Evolutionary conservation across 2,329 filamentous ascomycete species (phyloP), one percentile per base, ranked within the genome.

Genomic region (Ophiostoma tasmaniense): DNA sequence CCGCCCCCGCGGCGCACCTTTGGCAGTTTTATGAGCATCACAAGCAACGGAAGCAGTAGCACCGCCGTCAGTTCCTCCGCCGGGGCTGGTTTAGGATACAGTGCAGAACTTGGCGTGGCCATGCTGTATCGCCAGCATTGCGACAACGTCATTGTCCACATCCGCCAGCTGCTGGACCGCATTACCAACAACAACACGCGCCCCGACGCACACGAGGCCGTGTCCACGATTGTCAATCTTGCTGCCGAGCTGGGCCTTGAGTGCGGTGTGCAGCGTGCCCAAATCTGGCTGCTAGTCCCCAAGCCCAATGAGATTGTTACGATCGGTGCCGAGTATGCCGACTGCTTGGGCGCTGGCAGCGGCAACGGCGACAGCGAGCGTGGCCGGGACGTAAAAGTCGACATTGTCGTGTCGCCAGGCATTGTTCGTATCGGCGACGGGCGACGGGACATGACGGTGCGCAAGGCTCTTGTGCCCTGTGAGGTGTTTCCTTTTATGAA

Each of bases 241-340:
- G 70, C 72, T 1, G 70, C 70, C 64, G 69, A 70, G 66, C 70
- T 73, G 1, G 69, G 64, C 2, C 67, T 72, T 14, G 71, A 73
- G 66, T 71, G 69, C 28, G 72, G 72, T 35, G 68, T 70, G 64
- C 72, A 73, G 70, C 68, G 69, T 2, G 66, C 70, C 17, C 71
- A 67, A 35, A 14, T 73, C 4, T 25, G 17, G 35, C 52, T 73
- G 20, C 13, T 70, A 1, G 8, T 62, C 8, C 68, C 68, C 0
- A 11, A 37, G n/a, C 50, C 14, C 52, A 66, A 66, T 33, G 61
- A 70, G 2, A 22, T 25, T 7, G 70, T 71, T 28, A 45, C 20
- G 14, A 39, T 68, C n/a, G 70, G 70, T n/a, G 13, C 64, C 7
- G 72, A 73, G 30, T 71, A 70, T 64, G 55, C 68, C n/a, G 66